Conservation (phyloP, 1,284 basidiomycete genomes). For the Tilletia caries region DNA sequence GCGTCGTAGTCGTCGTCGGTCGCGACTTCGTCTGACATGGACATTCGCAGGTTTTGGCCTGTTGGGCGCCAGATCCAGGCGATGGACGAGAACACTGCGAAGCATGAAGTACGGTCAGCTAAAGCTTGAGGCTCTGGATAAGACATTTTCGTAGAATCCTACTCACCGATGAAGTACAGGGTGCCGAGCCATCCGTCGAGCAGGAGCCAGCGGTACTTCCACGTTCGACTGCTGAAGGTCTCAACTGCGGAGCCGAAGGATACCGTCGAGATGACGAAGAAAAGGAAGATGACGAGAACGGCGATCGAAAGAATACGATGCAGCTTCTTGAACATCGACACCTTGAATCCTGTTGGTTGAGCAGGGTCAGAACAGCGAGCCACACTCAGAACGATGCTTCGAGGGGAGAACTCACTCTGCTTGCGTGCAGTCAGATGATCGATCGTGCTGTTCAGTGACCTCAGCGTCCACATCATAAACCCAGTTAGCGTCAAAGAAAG, state of each 20-base stretch:
- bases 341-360: conserved; percentile 33
- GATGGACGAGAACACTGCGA: conserved; percentile 74
- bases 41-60: conserved; percentile 74
- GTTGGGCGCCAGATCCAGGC: conserved; percentile 92
- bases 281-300: conserved; percentile 70
- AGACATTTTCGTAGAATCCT: neutral
- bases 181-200: conserved; percentile 91
- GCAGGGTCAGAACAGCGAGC: neutral
- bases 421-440: conserved; percentile 42
- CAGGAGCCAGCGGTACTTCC: conserved; percentile 90
- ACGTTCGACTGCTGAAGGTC: conserved; percentile 90
- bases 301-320: conserved; percentile 82
- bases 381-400: neutral
- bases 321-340: conserved; percentile 60
- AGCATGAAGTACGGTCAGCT: conserved; percentile 57
- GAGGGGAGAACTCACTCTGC: conserved; percentile 28
- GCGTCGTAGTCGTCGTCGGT: conserved; percentile 78
- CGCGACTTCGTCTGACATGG: conserved; percentile 58
- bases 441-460: conserved; percentile 45
- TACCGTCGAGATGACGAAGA: conserved; percentile 88
- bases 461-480: conserved; percentile 81
- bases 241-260: conserved; percentile 85
- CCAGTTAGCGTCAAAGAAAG: conserved; percentile 74
- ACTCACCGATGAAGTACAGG: conserved; percentile 51
- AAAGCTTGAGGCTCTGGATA: neutral